Evolutionary conservation across 176 grass and related monocot genomes (phyloP), one percentile per base, ranked within the genome.

Genomic region (Oryza nivara): DNA sequence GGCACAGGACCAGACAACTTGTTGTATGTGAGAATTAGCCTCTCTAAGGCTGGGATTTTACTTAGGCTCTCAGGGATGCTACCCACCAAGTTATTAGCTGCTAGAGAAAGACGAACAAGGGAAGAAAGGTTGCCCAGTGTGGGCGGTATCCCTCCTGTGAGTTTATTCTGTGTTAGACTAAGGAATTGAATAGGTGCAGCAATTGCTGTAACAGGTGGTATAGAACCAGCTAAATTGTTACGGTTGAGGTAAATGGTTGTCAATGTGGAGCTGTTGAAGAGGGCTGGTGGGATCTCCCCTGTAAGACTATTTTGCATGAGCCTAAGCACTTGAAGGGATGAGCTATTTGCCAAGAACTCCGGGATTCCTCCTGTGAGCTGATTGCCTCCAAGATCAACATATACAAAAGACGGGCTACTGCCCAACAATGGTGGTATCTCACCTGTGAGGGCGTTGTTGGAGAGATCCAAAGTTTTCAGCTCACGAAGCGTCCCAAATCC

Each of bases 21-120:
- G 40, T 41, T 41, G 40, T 41, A 41, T 36, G 86, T 65, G 54
- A 92, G 81, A 13, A 83, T 69, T 26, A 89, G 45, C 34, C 19
- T 48, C 45, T 70, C 2, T 11, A 92, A 17, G n/a, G 36, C 10
- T 13, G 60, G 35, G 40, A 83, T 81, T 1, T 25, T 74, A 65
- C 78, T 48, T 79, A 89, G 22, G 70, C 87, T 85, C 36, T 89
- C 78, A 25, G 90, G 90, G n/a, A 92, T 92, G 38, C 46, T 73
- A 36, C 90, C 90, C 34, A 86, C 86, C 41, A 92, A 79, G 1
- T 54, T 7, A 38, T 92, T 92, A 8, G 70, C 32, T 5, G 44
- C 73, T 72, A 89, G 87, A n/a, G 22, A n/a, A 3, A 92, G 40
- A 43, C 5, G 9, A 70, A 74, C 2, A 16, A 92, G 83, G 22